Evolutionary conservation across 108 stramenopile genomes (phyloP).

Genomic region (Cyclotella baltica): DNA sequence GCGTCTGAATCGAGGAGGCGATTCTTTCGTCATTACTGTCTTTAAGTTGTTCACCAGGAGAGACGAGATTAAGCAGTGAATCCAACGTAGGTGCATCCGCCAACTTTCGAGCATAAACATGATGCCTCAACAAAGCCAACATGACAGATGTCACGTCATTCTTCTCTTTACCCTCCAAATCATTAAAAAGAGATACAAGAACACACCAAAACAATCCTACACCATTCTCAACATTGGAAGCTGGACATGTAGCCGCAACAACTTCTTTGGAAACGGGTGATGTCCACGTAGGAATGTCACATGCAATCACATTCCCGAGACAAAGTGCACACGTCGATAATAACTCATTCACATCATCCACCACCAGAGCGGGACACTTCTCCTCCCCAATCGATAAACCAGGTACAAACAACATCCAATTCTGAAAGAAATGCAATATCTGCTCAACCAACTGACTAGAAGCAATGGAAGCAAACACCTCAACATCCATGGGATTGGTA

Average conservation of each 20-base stretch:
- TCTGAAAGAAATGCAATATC: slow-evolving; percentile 32
- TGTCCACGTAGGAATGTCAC: slow-evolving; percentile 35
- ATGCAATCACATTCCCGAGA: slow-evolving; percentile 50
- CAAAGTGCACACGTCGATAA: slow-evolving; percentile 54
- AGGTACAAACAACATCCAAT: slow-evolving; percentile 41
- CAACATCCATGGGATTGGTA: slow-evolving; percentile 24
- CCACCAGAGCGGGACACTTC: slow-evolving; percentile 29
- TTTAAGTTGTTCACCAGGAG: not conserved
- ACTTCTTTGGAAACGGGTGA: not conserved
- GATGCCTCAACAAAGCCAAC: slow-evolving; percentile 33
- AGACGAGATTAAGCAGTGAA: slow-evolving; percentile 21
- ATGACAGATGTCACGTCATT: slow-evolving; percentile 29
- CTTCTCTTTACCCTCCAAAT: not conserved
- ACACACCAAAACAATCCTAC: slow-evolving; percentile 32
- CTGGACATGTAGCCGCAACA: slow-evolving; percentile 5
- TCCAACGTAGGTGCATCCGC: slow-evolving; percentile 33
- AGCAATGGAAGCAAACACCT: slow-evolving; percentile 27
- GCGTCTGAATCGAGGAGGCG: slow-evolving; percentile 26
- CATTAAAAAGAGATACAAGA: slow-evolving; percentile 13
- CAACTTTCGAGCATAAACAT: slow-evolving; percentile 20
- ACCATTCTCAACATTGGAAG: slow-evolving; percentile 13
- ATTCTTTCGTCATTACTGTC: slow-evolving; percentile 7
- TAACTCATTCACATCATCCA: slow-evolving; percentile 53
- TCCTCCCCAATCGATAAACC: not conserved
- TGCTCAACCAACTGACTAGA: slow-evolving; percentile 23